Conservation (phyloP, 371 early-diverging fungal species). For the Circinella minor region DNA sequence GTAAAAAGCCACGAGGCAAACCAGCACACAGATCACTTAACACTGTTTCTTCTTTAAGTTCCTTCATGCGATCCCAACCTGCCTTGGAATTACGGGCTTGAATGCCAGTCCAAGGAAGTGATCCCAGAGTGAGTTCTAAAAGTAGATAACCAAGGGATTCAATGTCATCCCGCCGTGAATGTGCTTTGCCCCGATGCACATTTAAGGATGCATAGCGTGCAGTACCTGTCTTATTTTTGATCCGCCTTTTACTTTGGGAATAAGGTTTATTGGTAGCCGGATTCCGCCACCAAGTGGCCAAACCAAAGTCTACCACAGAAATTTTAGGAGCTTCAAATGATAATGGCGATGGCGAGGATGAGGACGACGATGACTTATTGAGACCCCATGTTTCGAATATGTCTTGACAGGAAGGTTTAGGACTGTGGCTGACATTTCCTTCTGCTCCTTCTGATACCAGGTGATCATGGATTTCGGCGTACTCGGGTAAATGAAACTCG, state of each 20-base stretch:
- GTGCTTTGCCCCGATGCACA: conserved; percentile 63
- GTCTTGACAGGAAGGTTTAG: conserved; percentile 4
- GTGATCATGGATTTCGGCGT: conserved; percentile 12
- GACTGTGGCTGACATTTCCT: not conserved
- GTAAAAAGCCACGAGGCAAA: conserved; percentile 57
- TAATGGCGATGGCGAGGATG: conserved; percentile 9
- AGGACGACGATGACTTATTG: not conserved
- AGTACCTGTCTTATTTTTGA: conserved; percentile 63
- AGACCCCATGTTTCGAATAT: not conserved
- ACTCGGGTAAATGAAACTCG: conserved; percentile 35
- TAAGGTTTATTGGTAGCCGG: conserved; percentile 49
- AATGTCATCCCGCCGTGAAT: conserved; percentile 66
- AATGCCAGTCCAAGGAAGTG: conserved; percentile 69
- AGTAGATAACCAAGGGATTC: conserved; percentile 66
- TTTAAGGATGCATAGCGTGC: conserved; percentile 68
- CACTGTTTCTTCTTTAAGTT: conserved; percentile 55
- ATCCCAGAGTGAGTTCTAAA: conserved; percentile 59
- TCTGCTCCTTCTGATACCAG: no score
- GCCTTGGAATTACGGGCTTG: conserved; percentile 57
- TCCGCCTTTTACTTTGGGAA: conserved; percentile 47
- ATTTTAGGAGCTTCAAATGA: conserved; percentile 11
- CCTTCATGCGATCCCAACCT: conserved; percentile 67
- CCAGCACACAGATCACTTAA: conserved; percentile 61
- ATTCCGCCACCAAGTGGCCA: conserved; percentile 58
- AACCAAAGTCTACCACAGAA: conserved; percentile 61